Percentiles rank a stretch among this genome's conserved stretches.
These are phyloP conservation scores for Cercospora citrullina DNA, from an alignment of 2,329 filamentous ascomycete genomes.

Conservation along the genomic window DNA sequence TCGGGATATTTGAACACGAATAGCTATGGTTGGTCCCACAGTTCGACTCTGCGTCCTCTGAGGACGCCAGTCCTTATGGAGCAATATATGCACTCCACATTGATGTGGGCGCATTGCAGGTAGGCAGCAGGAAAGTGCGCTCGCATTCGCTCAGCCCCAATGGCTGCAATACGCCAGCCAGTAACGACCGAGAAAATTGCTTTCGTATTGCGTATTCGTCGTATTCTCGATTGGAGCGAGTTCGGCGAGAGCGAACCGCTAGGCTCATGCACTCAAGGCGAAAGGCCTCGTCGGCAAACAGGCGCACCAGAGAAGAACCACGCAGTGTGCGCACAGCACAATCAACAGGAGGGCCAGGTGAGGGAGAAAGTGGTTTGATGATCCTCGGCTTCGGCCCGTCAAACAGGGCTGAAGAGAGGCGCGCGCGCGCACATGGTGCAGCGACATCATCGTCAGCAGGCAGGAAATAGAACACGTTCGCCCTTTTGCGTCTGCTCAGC, in stretches of 20 bases:
- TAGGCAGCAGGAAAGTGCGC: not conserved
- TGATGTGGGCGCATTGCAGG: not conserved
- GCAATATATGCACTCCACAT: not conserved
- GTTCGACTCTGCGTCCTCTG: not conserved
- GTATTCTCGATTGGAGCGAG: not conserved
- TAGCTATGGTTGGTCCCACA: not conserved
- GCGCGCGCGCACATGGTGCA: not conserved
- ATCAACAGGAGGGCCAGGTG: not conserved
- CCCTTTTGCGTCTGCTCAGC: not conserved
- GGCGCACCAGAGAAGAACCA: not conserved
- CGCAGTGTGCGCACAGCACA: no score
- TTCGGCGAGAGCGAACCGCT: not conserved
- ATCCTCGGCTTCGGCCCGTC: not conserved
- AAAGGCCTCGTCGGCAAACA: not conserved
- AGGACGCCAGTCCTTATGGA: not conserved
- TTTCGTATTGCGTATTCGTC: not conserved
- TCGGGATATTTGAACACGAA: not conserved
- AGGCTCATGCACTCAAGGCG: not conserved
- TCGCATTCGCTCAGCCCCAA: not conserved
- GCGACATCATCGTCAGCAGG: slow-evolving; percentile 1
- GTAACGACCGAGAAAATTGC: not conserved
- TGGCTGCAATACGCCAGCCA: not conserved
- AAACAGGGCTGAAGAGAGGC: not conserved
- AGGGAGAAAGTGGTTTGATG: not conserved
- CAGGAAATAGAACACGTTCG: slow-evolving; percentile 2